Evolutionary conservation across 495 filamentous ascomycete species (phyloP).

Genomic region (Penicillium samsonianum): DNA sequence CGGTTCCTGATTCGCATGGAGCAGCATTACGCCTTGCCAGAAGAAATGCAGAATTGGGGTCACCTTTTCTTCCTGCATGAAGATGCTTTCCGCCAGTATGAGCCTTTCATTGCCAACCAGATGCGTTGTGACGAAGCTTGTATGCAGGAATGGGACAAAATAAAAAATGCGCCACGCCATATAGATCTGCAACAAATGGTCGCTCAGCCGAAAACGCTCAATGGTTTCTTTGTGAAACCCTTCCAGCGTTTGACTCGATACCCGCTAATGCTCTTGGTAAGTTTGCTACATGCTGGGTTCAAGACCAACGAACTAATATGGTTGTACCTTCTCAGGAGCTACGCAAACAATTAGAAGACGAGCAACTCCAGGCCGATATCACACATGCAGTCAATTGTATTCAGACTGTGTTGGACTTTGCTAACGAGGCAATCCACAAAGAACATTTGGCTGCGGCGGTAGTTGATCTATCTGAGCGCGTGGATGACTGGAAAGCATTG

Average conservation of each 20-base stretch:
- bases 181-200: constrained; percentile 63
- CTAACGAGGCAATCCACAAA: constrained; percentile 86
- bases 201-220: constrained; percentile 61
- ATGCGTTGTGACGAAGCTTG: constrained; percentile 53
- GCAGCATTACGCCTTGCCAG: constrained; percentile 82
- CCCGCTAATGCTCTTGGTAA: constrained; percentile 82
- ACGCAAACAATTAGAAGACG: constrained; percentile 75
- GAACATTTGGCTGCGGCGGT: constrained; percentile 79
- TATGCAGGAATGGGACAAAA: constrained; percentile 55
- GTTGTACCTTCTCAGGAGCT: constrained; percentile 63
- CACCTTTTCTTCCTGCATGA: constrained; percentile 76
- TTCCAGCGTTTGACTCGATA: constrained; percentile 96
- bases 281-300: constrained; percentile 20
- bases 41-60: constrained; percentile 86
- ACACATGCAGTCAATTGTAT: constrained; percentile 71
- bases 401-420: constrained; percentile 72
- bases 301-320: background rate
- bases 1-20: constrained; percentile 94
- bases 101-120: constrained; percentile 96
- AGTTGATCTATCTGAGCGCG: constrained; percentile 75
- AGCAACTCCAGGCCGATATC: constrained; percentile 67
- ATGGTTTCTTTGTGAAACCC: constrained; percentile 91
- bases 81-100: constrained; percentile 84
- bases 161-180: constrained; percentile 55
- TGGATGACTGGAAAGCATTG: constrained; percentile 97